Conservation (phyloP, 2,329 filamentous ascomycete genomes). For the Colletotrichum limetticola region DNA sequence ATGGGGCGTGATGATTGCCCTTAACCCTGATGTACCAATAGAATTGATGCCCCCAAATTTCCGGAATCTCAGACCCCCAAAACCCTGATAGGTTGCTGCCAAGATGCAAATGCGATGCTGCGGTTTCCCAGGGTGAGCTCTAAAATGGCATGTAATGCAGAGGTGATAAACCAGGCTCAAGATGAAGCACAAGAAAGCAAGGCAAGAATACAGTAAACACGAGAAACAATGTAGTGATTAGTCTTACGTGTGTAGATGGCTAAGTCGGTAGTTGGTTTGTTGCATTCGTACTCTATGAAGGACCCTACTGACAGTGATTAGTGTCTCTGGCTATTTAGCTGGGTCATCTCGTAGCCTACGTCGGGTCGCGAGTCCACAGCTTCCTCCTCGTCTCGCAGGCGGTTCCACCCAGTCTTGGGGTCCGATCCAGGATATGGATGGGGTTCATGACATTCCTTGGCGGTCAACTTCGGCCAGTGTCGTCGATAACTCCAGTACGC, state of each 20-base stretch:
- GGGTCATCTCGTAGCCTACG: constrained; percentile 52
- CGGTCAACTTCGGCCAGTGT: constrained; percentile 69
- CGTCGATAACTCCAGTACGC: constrained; percentile 75
- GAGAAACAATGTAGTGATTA: neutral
- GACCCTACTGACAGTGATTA: constrained; percentile 31
- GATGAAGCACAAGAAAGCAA: neutral
- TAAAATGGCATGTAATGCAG: neutral
- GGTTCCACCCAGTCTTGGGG: constrained; percentile 48
- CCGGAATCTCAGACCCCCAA: neutral
- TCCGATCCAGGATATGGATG: constrained; percentile 59
- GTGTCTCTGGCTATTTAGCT: constrained; percentile 35
- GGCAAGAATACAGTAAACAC: neutral
- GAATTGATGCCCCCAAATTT: constrained; percentile 28
- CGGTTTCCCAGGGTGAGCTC: neutral
- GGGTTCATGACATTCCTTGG: constrained; percentile 65
- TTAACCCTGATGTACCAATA: constrained; percentile 35
- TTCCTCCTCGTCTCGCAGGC: constrained; percentile 66
- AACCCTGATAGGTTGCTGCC: neutral
- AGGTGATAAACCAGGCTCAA: neutral
- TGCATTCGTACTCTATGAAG: constrained; percentile 18
- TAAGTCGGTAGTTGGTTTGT: constrained; percentile 13
- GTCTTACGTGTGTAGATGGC: neutral
- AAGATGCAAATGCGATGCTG: constrained; percentile 11
- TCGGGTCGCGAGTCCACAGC: constrained; percentile 45
- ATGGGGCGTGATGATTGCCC: constrained; percentile 30